Evolutionary conservation across 164 flowering plant genomes (phyloP), one percentile per base, ranked within the genome.

Genomic region (Houttuynia cordata): DNA sequence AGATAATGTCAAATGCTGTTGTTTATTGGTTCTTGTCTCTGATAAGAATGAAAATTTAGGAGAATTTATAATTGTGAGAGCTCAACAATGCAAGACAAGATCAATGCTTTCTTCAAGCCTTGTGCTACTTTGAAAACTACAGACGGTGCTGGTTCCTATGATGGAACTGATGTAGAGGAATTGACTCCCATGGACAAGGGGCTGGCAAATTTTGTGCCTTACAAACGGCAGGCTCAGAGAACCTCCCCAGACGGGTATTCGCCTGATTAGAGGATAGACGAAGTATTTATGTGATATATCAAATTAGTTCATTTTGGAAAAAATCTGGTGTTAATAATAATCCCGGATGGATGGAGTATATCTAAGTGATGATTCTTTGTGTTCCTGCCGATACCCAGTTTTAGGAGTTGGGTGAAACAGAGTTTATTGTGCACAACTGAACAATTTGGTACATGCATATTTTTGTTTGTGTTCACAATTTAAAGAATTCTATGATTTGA

Each of bases 71-170:
- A 3, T 45, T 45, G 8, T 10, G 49, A 45, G 17, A 45, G 49
- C 49, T 17, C 14, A 45, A 53, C 25, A 51, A 72, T 82, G 87
- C 91, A 85, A 60, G 47, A 79, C 51, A 85, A 79, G 68, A 85
- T 85, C 69, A 78, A 71, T 59, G 57, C 81, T 50, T 85, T 85
- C 72, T 85, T 85, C 78, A 78, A 81, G 52, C 70, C 77, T 50
- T 58, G 17, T 12, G 14, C 74, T 19, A 8, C 62, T 1, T 21
- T 51, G 2, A 50, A 60, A 58, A 53, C 61, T 37, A 22, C 62
- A 0, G 65, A 68, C 9, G 63, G 71, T 40, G 39, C 68, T 21
- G 51, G 64, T 9, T 13, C 53, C 58, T 42, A 23, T 23, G 71
- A 68, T 10, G 61, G 51, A 41, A 65, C 5, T 18, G 22, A 58